Base-by-base conservation (phyloP, 2,329 filamentous ascomycete species). In the Davidsoniella eucalypti region DNA sequence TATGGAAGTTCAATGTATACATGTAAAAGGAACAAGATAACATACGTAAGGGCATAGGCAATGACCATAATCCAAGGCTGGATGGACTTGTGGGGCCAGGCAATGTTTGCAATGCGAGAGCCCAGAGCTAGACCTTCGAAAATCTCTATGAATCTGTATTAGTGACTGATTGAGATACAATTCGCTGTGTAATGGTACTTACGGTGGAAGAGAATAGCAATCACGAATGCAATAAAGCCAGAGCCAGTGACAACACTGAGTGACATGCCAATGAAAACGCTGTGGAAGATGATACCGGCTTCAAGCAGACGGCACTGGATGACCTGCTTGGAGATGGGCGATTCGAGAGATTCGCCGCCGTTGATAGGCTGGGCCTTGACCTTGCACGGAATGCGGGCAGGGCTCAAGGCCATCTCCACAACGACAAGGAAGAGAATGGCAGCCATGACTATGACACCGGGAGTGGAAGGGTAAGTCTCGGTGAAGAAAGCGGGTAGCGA, bases 261-360 rank as follows among this genome's bases (percentile, higher is more conserved):
- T 3, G 84, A 82, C 82, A 88, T 87, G 54, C 84, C 84, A 56
- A 90, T 88, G 60, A 90, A 90, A 54, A 88, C 70, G 59, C 78
- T 84, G 65, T 86, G 82, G 61, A 85, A 85, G 12, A 86, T 69
- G 26, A 54, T 54, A 25, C 84, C 84, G 25, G 83, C 80, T 65
- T 90, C 84, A 14, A 88, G 73, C 50, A 88, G 71, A 52, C 88
- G 70, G 56, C 83, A 87, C 63, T 88, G 84, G 9, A 12, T 12
- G 6, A 9, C 29, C 29, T 33, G 29, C 29, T 33, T 33, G 8
- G 26, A n/a, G n/a, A 14, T 18, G 12, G 14, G n/a, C 6, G 8
- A 33, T 8, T 45, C 26, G 8, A 12, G 26, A 16, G 5, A 10
- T 16, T 40, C 36, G 23, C 14, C 10, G 5, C 16, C 23, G 8